Conservation (phyloP, 2,329 filamentous ascomycete genomes). For the Aureobasidium lini region DNA sequence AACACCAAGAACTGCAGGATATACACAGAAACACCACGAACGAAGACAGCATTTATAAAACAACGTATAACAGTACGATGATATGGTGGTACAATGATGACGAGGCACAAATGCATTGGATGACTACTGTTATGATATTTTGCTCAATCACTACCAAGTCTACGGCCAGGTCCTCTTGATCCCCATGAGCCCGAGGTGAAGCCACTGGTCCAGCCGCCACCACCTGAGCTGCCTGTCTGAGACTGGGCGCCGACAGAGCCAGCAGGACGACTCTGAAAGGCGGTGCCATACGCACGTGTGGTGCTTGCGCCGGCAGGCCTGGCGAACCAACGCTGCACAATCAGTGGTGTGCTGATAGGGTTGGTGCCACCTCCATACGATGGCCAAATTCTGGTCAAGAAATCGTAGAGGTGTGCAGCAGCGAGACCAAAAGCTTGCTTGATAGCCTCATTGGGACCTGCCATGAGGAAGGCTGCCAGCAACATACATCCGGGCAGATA, state of each 20-base stretch:
- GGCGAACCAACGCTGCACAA: slow-evolving; percentile 61
- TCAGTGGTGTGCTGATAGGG: slow-evolving; percentile 63
- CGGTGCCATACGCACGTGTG: slow-evolving; percentile 56
- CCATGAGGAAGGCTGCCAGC: slow-evolving; percentile 62
- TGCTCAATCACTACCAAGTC: slow-evolving; percentile 44
- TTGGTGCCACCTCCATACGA: slow-evolving; percentile 79
- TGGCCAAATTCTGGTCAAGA: slow-evolving; percentile 80
- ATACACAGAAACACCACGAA: no score
- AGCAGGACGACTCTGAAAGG: slow-evolving; percentile 41
- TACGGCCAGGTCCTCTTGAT: slow-evolving; percentile 53
- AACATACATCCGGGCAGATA: slow-evolving; percentile 76
- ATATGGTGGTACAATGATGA: neutral
- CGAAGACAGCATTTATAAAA: no score
- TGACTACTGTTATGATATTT: neutral
- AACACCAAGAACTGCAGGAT: no score
- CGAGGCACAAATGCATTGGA: neutral
- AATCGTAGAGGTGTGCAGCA: slow-evolving; percentile 85
- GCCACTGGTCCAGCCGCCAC: slow-evolving; percentile 26
- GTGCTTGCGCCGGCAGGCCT: slow-evolving; percentile 34
- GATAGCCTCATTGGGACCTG: slow-evolving; percentile 49
- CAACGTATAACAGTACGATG: no score
- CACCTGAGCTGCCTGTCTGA: slow-evolving; percentile 22
- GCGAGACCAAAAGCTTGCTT: slow-evolving; percentile 69
- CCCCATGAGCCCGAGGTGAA: slow-evolving; percentile 42
- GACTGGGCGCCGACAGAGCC: slow-evolving; percentile 31